phyloP scores from a whole-genome alignment of 495 filamentous ascomycete species.

The Xylaria nigripes region DNA sequence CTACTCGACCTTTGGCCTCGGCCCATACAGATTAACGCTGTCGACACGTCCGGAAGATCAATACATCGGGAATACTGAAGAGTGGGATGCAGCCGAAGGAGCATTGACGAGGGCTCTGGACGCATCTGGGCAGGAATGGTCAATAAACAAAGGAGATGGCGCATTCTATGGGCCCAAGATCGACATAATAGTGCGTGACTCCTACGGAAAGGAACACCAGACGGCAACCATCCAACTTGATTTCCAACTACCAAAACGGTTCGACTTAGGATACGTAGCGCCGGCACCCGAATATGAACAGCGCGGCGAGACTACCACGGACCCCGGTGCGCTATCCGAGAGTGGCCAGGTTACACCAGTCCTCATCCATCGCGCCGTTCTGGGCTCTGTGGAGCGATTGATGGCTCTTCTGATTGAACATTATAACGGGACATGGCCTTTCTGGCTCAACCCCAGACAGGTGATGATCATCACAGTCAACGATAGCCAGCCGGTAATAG shows the following conservation, averaged over 20 bases:
- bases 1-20: slow-evolving; percentile 66
- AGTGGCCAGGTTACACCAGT: slow-evolving; percentile 62
- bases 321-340: slow-evolving; percentile 35
- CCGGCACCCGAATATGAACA: slow-evolving; percentile 65
- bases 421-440: slow-evolving; percentile 74
- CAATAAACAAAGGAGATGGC: slow-evolving; percentile 70
- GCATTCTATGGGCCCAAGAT: slow-evolving; percentile 97
- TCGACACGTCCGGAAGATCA: slow-evolving; percentile 71
- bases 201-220: slow-evolving; percentile 82
- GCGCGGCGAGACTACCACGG: slow-evolving; percentile 39
- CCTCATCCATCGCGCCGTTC: slow-evolving; percentile 79
- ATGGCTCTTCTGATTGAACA: slow-evolving; percentile 84
- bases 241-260: slow-evolving; percentile 83
- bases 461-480: slow-evolving; percentile 71
- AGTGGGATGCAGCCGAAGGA: slow-evolving; percentile 76
- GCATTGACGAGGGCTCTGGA: slow-evolving; percentile 64
- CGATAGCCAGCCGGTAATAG: slow-evolving; percentile 50
- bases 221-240: slow-evolving; percentile 90
- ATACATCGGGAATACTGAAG: slow-evolving; percentile 67
- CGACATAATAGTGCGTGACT: slow-evolving; percentile 76
- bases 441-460: slow-evolving; percentile 85
- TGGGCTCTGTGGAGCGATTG: slow-evolving; percentile 80
- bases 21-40: slow-evolving; percentile 65
- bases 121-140: slow-evolving; percentile 57
- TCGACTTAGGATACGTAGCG: slow-evolving; percentile 65